phyloP scores from a whole-genome alignment of 306 rosid genomes.

The Cucurbita maxima region DNA sequence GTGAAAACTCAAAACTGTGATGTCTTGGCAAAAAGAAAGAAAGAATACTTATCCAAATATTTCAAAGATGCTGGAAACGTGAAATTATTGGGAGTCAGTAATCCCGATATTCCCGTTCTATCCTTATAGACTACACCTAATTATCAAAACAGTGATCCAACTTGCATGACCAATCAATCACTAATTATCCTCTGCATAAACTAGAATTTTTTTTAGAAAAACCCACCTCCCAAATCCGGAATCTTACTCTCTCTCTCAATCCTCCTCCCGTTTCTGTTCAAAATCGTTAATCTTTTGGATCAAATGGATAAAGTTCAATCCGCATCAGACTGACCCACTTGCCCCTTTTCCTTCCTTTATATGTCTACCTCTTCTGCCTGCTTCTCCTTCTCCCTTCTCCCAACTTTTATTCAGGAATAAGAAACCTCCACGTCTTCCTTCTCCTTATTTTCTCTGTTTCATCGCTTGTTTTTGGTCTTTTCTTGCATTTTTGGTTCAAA shows the following conservation, averaged over 20 bases:
- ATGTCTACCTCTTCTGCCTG: not conserved
- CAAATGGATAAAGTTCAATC: slow-evolving; percentile 5
- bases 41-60: not conserved
- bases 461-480: not conserved
- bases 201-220: too few relatives aligned
- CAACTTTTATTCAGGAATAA: not conserved
- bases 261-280: not conserved
- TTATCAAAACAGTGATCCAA: not conserved
- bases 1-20: slow-evolving; percentile 5
- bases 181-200: not conserved
- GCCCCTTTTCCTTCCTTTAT: not conserved
- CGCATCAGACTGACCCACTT: not conserved
- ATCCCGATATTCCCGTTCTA: not conserved
- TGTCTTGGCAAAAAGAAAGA: not conserved
- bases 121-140: not conserved
- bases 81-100: not conserved
- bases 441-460: not conserved
- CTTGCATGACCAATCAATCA: not conserved
- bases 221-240: not conserved
- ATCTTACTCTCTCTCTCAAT: not conserved
- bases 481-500: not conserved
- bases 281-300: not conserved
- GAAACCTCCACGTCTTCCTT: not conserved
- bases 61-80: not conserved
- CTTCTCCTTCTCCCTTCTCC: not conserved